Conservation (phyloP, 2,329 filamentous ascomycete genomes). For the Aspergillaceae sp. region DNA sequence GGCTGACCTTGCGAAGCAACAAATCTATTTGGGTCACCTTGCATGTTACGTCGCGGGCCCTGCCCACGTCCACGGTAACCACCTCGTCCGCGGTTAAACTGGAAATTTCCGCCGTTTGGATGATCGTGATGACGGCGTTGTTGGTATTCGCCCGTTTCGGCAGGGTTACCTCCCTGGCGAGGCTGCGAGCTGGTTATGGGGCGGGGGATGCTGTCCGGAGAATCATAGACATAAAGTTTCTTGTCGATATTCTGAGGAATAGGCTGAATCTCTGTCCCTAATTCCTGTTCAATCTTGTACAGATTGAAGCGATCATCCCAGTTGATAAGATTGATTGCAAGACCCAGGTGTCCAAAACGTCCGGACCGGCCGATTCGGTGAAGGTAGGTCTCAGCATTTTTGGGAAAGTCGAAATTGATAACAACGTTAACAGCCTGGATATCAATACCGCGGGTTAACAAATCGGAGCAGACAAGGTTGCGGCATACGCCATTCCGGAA, state of each 20-base stretch:
- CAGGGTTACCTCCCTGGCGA: conserved; percentile 11
- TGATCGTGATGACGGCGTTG: conserved; percentile 30
- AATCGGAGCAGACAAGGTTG: conserved; percentile 94
- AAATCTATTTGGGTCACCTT: conserved; percentile 23
- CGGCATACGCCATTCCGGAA: conserved; percentile 97
- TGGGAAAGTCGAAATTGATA: conserved; percentile 99
- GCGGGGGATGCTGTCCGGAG: conserved; percentile 86
- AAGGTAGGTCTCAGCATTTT: conserved; percentile 97
- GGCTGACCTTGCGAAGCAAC: conserved; percentile 20
- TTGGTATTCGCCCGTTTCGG: conserved; percentile 5
- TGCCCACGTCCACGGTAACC: conserved; percentile 38
- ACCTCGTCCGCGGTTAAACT: conserved; percentile 31
- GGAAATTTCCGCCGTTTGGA: conserved; percentile 29
- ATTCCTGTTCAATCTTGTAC: conserved; percentile 95
- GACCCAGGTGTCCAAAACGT: conserved; percentile 89
- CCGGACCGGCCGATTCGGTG: conserved; percentile 97
- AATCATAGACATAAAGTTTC: conserved; percentile 95
- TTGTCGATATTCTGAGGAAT: conserved; percentile 94
- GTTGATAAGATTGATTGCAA: conserved; percentile 98
- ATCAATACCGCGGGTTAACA: conserved; percentile 96
- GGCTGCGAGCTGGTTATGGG: conserved; percentile 54
- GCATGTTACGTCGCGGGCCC: conserved; percentile 32
- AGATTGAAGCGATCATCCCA: conserved; percentile 99
- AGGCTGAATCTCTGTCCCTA: conserved; percentile 95
- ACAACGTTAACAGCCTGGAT: conserved; percentile 99